Evolutionary conservation across 2,329 filamentous ascomycete genomes (phyloP), one percentile per base, ranked within the genome.

Genomic region (Dothidotthia symphoricarpi): DNA sequence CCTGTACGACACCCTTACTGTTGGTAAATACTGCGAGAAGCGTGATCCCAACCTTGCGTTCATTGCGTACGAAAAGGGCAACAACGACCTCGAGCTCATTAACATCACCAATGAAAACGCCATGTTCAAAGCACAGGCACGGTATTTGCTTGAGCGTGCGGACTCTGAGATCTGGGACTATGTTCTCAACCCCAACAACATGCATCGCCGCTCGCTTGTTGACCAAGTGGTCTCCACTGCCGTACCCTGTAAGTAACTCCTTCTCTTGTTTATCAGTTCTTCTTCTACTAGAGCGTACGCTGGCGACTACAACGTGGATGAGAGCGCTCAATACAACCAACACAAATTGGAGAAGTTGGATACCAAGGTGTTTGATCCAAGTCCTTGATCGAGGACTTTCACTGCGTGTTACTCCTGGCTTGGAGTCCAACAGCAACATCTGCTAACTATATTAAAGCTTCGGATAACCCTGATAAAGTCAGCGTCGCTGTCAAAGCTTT

Each of bases 21-120:
- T 98, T 38, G 93, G 93, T 67, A 96, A 95, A 72, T 98, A 98
- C 75, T 98, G 91, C 66, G 91, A 96, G 75, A 97, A 97, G 80
- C 86, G 93, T 24, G 93, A 98, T 59, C 93, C 93, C 47, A 95
- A 95, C 66, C 75, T 98, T 37, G 91, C 88, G 3, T 95, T 86
- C 70, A 95, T 97, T 63, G 87, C 89, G 46, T 98, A 96, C 69
- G 80, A 83, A 57, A 98, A 98, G 76, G 93, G 93, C 14, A 88
- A 96, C 70, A 98, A 98, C 52, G 93, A 98, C 61, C 73, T 98
- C 22, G 94, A 98, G 71, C 80, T 98, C 39, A 91, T 98, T 70
- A 93, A 86, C 68, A 91, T 98, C 62, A 97, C 93, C 61, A 98
- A 97, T 58, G 94, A 98, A 71, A 98, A 98, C 72, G 84, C 88